Percentiles rank a stretch among this genome's conserved stretches.
Evolutionary conservation across 805 yeast species (phyloP).

Genomic region (Yarrowia osloensis): DNA sequence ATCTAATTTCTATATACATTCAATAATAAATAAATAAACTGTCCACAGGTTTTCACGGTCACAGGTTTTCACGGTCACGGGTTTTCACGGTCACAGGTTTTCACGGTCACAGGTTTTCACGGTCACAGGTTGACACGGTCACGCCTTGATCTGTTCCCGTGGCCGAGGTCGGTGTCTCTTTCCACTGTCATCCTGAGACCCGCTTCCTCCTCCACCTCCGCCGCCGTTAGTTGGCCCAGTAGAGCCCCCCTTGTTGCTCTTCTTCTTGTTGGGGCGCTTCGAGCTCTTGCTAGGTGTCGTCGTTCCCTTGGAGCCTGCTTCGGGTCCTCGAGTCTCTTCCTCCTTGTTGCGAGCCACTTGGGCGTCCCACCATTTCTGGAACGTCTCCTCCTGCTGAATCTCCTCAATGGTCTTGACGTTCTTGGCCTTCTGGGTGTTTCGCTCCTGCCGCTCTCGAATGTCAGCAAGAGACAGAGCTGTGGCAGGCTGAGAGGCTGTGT

Average conservation of each 20-base stretch:
- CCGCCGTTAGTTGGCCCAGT: background rate
- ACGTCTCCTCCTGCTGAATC: conserved; percentile 77
- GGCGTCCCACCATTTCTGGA: conserved; percentile 84
- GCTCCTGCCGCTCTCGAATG: conserved; percentile 47
- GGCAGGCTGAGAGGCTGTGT: conserved; percentile 9
- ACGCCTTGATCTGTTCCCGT: conserved; percentile 13
- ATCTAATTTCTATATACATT: conserved; percentile 20
- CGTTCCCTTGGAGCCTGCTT: background rate
- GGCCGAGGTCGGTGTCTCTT: conserved; percentile 1
- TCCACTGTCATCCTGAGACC: background rate
- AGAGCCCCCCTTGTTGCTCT: background rate
- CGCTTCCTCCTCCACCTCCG: background rate
- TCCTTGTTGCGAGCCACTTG: conserved; percentile 45
- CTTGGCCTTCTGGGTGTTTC: conserved; percentile 44
- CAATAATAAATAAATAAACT: conserved; percentile 4
- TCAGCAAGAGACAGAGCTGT: conserved; percentile 34
- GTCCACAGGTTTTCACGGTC: too few relatives aligned
- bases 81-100: too few relatives aligned
- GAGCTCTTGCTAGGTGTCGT: background rate
- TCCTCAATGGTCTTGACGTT: conserved; percentile 59
- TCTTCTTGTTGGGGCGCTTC: background rate
- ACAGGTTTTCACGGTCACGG: too few relatives aligned
- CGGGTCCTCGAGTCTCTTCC: background rate
- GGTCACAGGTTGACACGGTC: too few relatives aligned
- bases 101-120: too few relatives aligned